Evolutionary conservation across 495 filamentous ascomycete genomes (phyloP).

Genomic region (Aspergillus mulundensis): DNA sequence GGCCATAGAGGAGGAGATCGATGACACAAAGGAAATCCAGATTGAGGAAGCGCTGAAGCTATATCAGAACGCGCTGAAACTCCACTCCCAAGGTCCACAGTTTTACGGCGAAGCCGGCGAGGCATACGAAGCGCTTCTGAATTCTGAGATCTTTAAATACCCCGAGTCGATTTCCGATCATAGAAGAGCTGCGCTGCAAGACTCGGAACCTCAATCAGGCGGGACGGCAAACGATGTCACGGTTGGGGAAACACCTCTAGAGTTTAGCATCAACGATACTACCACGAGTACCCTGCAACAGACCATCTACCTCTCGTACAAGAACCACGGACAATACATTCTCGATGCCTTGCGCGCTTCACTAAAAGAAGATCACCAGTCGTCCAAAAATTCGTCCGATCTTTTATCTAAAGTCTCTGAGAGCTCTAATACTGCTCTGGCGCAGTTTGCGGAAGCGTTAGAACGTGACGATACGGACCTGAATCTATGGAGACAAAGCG

Average conservation of each 20-base stretch:
- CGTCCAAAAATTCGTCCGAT: constrained; percentile 34
- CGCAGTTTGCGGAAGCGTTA: constrained; percentile 69
- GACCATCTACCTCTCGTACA: constrained; percentile 86
- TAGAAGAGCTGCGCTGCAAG: constrained; percentile 59
- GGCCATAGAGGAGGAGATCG: constrained; percentile 82
- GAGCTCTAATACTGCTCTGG: constrained; percentile 40
- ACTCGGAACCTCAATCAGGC: constrained; percentile 39
- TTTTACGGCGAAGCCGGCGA: constrained; percentile 72
- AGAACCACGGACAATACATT: constrained; percentile 88
- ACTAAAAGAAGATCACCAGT: constrained; percentile 23
- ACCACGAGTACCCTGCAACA: constrained; percentile 79
- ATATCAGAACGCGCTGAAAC: constrained; percentile 87
- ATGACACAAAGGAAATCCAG: constrained; percentile 92
- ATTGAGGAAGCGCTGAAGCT: constrained; percentile 96
- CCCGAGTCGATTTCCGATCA: constrained; percentile 79
- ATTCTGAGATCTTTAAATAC: constrained; percentile 90
- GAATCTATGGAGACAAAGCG: constrained; percentile 87
- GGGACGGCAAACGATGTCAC: constrained; percentile 35
- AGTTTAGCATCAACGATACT: constrained; percentile 52
- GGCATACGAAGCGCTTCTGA: constrained; percentile 80
- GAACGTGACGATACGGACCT: constrained; percentile 89
- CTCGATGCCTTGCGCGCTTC: constrained; percentile 65
- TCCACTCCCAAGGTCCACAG: constrained; percentile 79
- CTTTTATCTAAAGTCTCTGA: constrained; percentile 26
- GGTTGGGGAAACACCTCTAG: constrained; percentile 41